Conservation (phyloP, 768 basidiomycete genomes). For the Amanita subjunquillea region DNA sequence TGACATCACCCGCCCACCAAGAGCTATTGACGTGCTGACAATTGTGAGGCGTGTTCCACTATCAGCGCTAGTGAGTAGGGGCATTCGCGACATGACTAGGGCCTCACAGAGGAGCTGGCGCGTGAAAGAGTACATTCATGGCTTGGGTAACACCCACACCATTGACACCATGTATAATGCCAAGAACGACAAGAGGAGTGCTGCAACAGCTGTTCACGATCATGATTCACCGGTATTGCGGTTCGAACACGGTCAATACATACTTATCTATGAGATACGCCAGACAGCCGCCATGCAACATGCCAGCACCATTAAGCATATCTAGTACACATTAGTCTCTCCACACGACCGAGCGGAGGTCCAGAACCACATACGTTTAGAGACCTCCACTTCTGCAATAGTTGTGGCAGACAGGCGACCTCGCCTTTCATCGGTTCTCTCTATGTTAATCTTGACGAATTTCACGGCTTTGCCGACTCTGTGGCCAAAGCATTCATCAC, state of each 20-base stretch:
- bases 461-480: slow-evolving; percentile 48
- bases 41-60: slow-evolving; percentile 55
- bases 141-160: slow-evolving; percentile 70
- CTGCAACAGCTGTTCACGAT: slow-evolving; percentile 41
- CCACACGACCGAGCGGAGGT: background rate
- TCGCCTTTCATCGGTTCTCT: slow-evolving; percentile 33
- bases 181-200: slow-evolving; percentile 59
- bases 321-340: slow-evolving; percentile 22
- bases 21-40: slow-evolving; percentile 50
- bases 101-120: slow-evolving; percentile 53
- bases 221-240: background rate
- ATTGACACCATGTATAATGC: slow-evolving; percentile 46
- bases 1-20: slow-evolving; percentile 63
- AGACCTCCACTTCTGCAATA: slow-evolving; percentile 50
- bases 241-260: slow-evolving; percentile 9
- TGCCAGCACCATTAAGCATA: slow-evolving; percentile 69
- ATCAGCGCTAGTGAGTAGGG: slow-evolving; percentile 5
- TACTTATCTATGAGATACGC: slow-evolving; percentile 70
- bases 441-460: slow-evolving; percentile 49
- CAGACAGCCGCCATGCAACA: slow-evolving; percentile 69
- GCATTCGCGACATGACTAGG: slow-evolving; percentile 1
- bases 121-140: slow-evolving; percentile 60
- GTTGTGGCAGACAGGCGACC: slow-evolving; percentile 51
- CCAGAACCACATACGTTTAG: slow-evolving; percentile 36
- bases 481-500: slow-evolving; percentile 50